These are phyloP conservation scores for Vitellaria paradoxa DNA, from an alignment of 179 eudicot species.

Conservation along the genomic window DNA sequence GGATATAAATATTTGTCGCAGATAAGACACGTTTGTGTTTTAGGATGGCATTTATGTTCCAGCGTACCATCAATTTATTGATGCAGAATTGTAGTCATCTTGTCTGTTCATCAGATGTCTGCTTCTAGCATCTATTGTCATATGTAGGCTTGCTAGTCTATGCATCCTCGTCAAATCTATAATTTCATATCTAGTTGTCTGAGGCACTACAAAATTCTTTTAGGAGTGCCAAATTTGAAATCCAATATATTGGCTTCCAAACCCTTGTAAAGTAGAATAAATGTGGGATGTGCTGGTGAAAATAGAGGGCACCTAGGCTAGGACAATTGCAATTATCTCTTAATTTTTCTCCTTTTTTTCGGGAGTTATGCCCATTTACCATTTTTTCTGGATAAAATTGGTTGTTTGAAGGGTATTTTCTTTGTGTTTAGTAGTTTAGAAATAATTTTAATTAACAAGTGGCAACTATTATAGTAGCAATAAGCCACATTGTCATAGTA, in stretches of 20 bases:
- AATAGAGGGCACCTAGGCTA: neutral
- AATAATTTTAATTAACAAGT: too few relatives aligned
- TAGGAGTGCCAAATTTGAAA: neutral
- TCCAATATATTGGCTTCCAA: too few relatives aligned
- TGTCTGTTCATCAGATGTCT: neutral
- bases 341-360: neutral
- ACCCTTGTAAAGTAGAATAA: neutral
- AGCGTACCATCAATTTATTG: neutral
- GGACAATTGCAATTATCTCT: neutral
- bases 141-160: neutral
- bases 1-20: too few relatives aligned
- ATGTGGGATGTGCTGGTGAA: neutral
- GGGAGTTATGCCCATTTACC: neutral
- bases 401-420: neutral
- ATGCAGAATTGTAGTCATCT: neutral
- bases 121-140: neutral
- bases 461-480: too few relatives aligned
- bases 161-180: neutral
- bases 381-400: neutral
- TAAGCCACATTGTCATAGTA: too few relatives aligned
- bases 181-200: neutral
- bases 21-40: too few relatives aligned
- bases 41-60: too few relatives aligned
- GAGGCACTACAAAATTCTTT: neutral
- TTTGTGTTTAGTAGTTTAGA: neutral